Base-by-base conservation (phyloP, 805 yeast species). In the Metschnikowia bowlesiae region DNA sequence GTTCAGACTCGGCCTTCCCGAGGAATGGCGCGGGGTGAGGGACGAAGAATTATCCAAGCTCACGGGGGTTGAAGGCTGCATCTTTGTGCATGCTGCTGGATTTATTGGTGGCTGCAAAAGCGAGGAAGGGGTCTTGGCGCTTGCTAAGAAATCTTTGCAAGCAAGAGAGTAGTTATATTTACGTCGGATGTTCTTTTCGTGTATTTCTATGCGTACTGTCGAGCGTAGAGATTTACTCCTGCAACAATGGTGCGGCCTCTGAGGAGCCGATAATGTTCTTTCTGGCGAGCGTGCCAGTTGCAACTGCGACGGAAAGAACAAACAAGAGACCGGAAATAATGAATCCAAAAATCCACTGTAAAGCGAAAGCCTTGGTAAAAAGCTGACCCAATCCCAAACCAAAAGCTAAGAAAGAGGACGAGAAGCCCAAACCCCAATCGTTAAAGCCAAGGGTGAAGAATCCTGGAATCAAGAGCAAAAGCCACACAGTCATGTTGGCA, bases 1-100 rank as follows among this genome's bases (percentile, higher is more conserved):
- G 55, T 87, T 89, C 64, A 83, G 99, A 71, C 80, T 81, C 67
- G 86, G 96, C 31, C 76, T 94, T 52, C 97, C 97, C 11, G 94
- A 87, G 67, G 79, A 82, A 16, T 87, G 96, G 89, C 82, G 99
- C 74, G 99, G 99, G n/a, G 72, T 91, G 43, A 83, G 99, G 65
- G 99, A 94, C 65, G 92, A 87, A 31, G 87, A 76, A 37, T 77
- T 94, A 58, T 80, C 87, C 57, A 74, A 82, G 56, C 71, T 78
- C 57, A 74, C 89, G 34, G 97, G 96, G n/a, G 80, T 94, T 49
- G 83, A 81, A 32, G 96, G 88, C 8, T 88, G 97, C 65, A 82
- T 91, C 18, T 94, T 94, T 64, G 83, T 94, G 51, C 99, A 94
- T 61, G 97, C 98, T 40, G 88, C 96, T 39, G 98, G 99, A 0